Percentiles rank a stretch among this genome's conserved stretches.
phyloP scores from a whole-genome alignment of 495 filamentous ascomycete genomes.

The Neurospora sp. region DNA sequence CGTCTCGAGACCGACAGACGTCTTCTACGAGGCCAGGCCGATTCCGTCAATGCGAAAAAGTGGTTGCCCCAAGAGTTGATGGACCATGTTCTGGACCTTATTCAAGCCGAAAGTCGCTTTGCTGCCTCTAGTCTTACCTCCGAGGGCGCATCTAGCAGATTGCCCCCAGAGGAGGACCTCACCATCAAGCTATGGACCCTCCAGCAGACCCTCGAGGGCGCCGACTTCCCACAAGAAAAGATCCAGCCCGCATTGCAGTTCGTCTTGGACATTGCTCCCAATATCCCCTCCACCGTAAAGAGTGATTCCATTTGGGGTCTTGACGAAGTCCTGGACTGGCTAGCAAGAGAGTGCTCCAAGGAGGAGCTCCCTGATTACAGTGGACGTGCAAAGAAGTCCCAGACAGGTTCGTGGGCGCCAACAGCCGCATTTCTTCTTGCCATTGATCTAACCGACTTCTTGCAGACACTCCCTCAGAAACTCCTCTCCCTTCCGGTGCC shows the following conservation, averaged over 20 bases:
- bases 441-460: not conserved
- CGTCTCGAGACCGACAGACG: conserved; percentile 72
- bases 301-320: conserved; percentile 68
- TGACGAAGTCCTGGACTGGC: conserved; percentile 78
- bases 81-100: conserved; percentile 57
- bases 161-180: conserved; percentile 60
- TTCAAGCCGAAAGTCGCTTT: conserved; percentile 40
- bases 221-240: conserved; percentile 55
- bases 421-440: not conserved
- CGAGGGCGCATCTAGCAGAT: conserved; percentile 28
- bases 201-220: conserved; percentile 51
- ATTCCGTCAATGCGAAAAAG: conserved; percentile 55
- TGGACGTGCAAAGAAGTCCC: conserved; percentile 27
- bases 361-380: conserved; percentile 67
- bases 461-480: conserved; percentile 35
- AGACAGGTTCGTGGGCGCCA: conserved; percentile 17
- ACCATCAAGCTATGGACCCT: conserved; percentile 72
- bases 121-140: conserved; percentile 32
- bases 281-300: conserved; percentile 39
- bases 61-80: conserved; percentile 77
- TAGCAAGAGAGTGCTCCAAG: conserved; percentile 58
- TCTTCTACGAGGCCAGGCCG: conserved; percentile 62
- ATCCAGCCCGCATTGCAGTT: conserved; percentile 56
- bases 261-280: conserved; percentile 48
- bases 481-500: conserved; percentile 35